Base-by-base conservation (phyloP, 352 stramenopile genomes). In the Globisporangium canariense region DNA sequence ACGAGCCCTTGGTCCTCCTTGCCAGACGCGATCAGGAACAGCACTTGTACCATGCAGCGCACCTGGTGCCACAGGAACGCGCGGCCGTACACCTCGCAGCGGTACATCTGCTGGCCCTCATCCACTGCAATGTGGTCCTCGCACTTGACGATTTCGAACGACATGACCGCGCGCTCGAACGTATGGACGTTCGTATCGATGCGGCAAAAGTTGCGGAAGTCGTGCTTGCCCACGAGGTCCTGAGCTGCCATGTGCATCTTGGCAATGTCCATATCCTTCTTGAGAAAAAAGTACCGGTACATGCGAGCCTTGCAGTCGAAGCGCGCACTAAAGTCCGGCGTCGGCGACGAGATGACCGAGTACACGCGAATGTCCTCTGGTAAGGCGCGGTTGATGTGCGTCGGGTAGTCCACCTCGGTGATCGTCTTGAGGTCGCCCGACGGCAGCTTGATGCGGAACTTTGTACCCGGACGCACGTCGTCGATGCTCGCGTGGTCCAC, bases 61-160 rank as follows among this genome's bases (percentile, higher is more conserved):
- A 99, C 98, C 78, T 99, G 98, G 82, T 99, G 98, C 98, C 98
- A 99, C 61, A 99, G 69, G 73, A 99, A 99, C 16, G 97, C 97
- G 66, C 96, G 89, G 1, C 97, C 98, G 38, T 84, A 70, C 20
- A 96, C 83, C 66, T 94, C 79, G 60, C 78, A 91, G 36, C 75
- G 78, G 58, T 77, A 93, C 76, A 90, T 81, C 62, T 94, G 81
- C 49, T 90, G 78, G 13, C 68, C 66, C 5, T 67, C 30, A 47
- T 91, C 75, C 16, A 64, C 43, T 0, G 77, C 66, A 6, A 60
- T 65, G 55, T 83, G 64, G 46, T 75, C 75, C 18, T 79, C 63
- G 28, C 86, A 96, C 54, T 78, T 40, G n/a, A 96, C 67, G 54
- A 99, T 88, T 41, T 90, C 62, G 38, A 94, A 93, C 52, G 83